Conservation (phyloP, 129 eudicot species). For the Chrysanthemum seticuspe region DNA sequence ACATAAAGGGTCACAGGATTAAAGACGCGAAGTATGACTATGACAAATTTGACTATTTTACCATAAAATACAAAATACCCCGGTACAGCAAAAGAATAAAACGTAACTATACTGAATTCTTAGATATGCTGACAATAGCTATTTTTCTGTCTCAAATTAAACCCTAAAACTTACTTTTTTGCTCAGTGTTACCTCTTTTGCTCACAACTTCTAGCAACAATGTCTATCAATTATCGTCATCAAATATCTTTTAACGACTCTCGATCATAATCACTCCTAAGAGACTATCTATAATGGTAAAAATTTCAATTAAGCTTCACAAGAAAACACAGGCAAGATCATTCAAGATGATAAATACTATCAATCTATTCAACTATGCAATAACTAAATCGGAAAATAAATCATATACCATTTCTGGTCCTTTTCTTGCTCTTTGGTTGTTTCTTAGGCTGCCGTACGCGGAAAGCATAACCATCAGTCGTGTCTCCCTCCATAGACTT, state of each 20-base stretch:
- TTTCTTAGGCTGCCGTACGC: not conserved
- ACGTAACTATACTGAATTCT: too few species aligned
- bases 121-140: too few species aligned
- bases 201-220: not conserved
- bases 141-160: too few species aligned
- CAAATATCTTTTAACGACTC: not conserved
- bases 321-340: not conserved
- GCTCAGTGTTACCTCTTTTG: not conserved
- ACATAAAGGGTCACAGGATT: too few species aligned
- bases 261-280: not conserved
- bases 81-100: too few species aligned
- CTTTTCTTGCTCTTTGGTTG: not conserved
- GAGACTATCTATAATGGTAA: not conserved
- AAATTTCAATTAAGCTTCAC: not conserved
- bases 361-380: slow-evolving; percentile 7
- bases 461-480: not conserved
- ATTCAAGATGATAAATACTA: not conserved
- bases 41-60: too few species aligned
- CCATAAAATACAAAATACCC: too few species aligned
- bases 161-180: too few species aligned
- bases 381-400: not conserved
- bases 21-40: too few species aligned
- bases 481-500: not conserved
- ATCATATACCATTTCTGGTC: slow-evolving; percentile 9
- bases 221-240: not conserved